These are phyloP conservation scores for Castanea sativa DNA, from an alignment of 306 rosid species.

Conservation along the genomic window DNA sequence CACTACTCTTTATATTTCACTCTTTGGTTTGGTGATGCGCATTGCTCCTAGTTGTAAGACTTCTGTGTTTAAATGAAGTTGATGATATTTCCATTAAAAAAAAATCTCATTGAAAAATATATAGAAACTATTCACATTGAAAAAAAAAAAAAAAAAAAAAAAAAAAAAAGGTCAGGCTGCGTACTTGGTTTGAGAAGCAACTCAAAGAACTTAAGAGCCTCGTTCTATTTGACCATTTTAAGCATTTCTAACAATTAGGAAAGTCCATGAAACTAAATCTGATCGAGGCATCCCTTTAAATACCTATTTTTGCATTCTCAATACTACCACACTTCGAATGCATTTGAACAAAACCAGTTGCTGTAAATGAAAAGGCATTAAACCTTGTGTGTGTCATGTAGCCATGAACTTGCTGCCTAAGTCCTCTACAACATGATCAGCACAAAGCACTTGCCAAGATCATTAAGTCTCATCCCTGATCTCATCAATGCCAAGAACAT, in stretches of 20 bases:
- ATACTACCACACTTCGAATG: constrained; percentile 65
- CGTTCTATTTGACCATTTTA: constrained; percentile 58
- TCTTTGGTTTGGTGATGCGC: too few species aligned
- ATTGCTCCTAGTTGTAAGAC: too few species aligned
- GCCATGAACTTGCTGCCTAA: constrained; percentile 62
- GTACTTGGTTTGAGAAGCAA: constrained; percentile 17
- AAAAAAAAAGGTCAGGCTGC: too few species aligned
- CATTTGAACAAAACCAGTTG: constrained; percentile 59
- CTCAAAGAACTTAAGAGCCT: constrained; percentile 57
- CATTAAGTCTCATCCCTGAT: constrained; percentile 54
- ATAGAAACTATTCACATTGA: too few species aligned
- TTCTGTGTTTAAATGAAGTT: too few species aligned
- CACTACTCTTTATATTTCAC: too few species aligned
- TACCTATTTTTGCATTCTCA: constrained; percentile 49
- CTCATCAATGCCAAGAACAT: constrained; percentile 47
- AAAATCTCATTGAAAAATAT: too few species aligned
- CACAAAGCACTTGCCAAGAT: constrained; percentile 66
- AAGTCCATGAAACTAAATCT: constrained; percentile 72
- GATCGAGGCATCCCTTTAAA: constrained; percentile 45
- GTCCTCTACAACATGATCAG: constrained; percentile 54
- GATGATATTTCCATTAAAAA: too few species aligned
- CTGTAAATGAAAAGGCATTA: constrained; percentile 44
- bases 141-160: too few species aligned
- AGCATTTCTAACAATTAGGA: constrained; percentile 63
- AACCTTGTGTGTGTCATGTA: constrained; percentile 57